These are phyloP conservation scores for Leucogyrophana mollusca DNA, from an alignment of 768 basidiomycete genomes.

Conservation along the genomic window DNA sequence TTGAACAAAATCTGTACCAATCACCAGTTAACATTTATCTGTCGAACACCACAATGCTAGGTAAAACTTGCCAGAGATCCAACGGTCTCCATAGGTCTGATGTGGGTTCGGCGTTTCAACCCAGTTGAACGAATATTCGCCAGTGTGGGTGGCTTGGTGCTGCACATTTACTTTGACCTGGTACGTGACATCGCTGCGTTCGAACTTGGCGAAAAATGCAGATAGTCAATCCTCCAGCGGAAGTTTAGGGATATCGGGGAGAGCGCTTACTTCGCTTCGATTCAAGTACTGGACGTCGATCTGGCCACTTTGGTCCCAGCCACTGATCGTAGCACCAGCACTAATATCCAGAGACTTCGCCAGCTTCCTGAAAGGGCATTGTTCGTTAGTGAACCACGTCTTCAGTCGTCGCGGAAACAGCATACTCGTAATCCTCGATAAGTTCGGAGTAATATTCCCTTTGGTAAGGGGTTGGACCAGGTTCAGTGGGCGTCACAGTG, in stretches of 20 bases:
- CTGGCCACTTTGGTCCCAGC: background rate
- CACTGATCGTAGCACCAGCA: background rate
- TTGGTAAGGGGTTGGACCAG: too few species aligned
- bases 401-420: too few species aligned
- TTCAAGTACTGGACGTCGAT: background rate
- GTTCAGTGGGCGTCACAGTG: too few species aligned
- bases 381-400: too few species aligned
- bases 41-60: background rate
- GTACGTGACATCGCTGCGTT: slow-evolving; percentile 1
- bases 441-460: too few species aligned
- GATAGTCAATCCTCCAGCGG: too few species aligned
- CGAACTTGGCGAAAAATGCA: background rate
- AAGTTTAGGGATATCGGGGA: too few species aligned
- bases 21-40: too few species aligned
- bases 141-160: background rate
- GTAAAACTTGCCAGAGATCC: background rate
- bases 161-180: background rate
- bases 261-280: background rate
- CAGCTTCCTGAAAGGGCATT: background rate
- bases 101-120: background rate
- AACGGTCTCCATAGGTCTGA: background rate
- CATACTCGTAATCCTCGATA: too few species aligned
- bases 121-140: slow-evolving; percentile 1
- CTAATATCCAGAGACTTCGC: background rate
- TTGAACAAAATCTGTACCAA: too few species aligned